Evolutionary conservation across 83 land plant genomes (phyloP), one percentile per base, ranked within the genome.

Genomic region (Picea abies): DNA sequence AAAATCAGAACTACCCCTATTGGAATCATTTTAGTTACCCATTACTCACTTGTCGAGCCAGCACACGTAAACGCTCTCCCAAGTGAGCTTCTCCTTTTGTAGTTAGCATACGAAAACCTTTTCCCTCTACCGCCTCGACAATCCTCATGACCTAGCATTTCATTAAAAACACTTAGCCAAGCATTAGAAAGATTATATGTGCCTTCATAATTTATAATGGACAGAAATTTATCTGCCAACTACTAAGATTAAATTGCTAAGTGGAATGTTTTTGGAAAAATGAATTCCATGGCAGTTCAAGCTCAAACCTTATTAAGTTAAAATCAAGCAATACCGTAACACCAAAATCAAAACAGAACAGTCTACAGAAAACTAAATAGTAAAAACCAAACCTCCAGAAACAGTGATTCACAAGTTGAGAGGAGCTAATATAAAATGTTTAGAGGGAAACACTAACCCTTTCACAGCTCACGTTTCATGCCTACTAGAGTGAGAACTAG

Each of bases 51-150:
- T 96, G 99, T 81, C 88, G 91, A 22, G 89, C 86, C 72, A 93
- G 82, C 25, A 85, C 83, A 61, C 89, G 89, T 82, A 98, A 88
- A 68, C 87, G 93, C 26, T 91, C 99, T n/a, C 93, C 95, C 80
- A 98, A 82, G 70, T 90, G 92, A 65, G 86, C 91, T 87, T 98
- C 99, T 26, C 90, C 96, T 90, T 90, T 96, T 82, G 85, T 93
- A 64, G 96, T 79, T 19, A 95, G 92, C 84, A 98, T 84, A 11
- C 94, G 90, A 63, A 91, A 85, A 64, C 99, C 99, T 81, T 96
- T 96, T 19, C 89, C 89, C 84, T 98, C 99, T 81, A 98, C 72
- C 2, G 94, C 96, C 87, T 98, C 99, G 60, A 94, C 91, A 80
- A 98, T 96, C 88, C 96, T 93, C 99, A 96, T 96, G 15, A 92